Base-by-base conservation (phyloP, 2,329 filamentous ascomycete species). In the Xylaria polymorpha region DNA sequence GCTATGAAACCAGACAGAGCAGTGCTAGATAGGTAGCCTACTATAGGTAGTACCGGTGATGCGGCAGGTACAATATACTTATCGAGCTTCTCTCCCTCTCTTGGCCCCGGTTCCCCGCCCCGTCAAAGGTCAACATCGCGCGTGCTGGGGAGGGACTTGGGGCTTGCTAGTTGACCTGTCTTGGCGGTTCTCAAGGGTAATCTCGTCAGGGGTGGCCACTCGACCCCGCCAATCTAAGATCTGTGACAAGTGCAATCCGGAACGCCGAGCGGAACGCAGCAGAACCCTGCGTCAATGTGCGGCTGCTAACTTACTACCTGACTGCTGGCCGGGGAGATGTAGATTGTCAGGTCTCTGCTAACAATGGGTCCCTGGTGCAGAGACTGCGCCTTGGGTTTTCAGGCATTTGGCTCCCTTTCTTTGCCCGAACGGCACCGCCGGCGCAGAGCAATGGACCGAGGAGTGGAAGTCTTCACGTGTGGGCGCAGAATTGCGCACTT, bases 191-290 rank as follows among this genome's bases (percentile, higher is more conserved):
- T 61, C 63, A 67, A 32, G 61, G 64, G 57, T 61, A 56, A n/a
- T 69, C 51, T 39, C 35, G 56, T 69, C 68, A 71, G 63, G 64
- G 65, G 68, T 68, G 61, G 68, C 61, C 71, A 70, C 66, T 71
- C 57, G 66, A 72, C 71, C 72, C 72, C 71, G 69, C 72, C 69
- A 72, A 71, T 67, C 61, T 10, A 51, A 32, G 59, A 67, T 70
- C 63, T 22, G 32, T 43, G 43, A 58, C 59, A 51, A 50, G 58
- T 35, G 55, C 60, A 67, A 55, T 53, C 22, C 25, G 51, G 61
- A 48, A 44, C 63, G 51, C 59, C 58, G 53, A 67, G 55, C 58
- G 56, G 50, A 63, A 25, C 20, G 53, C 51, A 60, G 37, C 39
- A 29, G 41, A 58, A 51, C 67, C n/a, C n/a, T 64, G 69, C 64